These are phyloP conservation scores for Trebouxia gelatinosa DNA, from an alignment of 163 green algal species.

Conservation along the genomic window DNA sequence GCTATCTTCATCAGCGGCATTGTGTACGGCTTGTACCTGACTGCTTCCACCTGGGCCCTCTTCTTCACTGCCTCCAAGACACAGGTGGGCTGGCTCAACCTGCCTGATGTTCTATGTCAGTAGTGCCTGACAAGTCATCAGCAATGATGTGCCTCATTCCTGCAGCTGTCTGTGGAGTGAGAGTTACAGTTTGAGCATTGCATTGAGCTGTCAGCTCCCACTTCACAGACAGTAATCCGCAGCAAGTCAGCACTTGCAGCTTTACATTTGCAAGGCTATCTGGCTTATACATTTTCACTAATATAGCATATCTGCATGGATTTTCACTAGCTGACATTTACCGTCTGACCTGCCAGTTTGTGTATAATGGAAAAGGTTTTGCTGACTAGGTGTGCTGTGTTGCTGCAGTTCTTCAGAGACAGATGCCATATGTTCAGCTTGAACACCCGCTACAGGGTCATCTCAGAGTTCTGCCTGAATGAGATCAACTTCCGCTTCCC, in stretches of 20 bases:
- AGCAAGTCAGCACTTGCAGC: background rate
- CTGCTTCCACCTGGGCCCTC: slow-evolving; percentile 72
- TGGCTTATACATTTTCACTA: background rate
- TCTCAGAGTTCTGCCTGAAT: background rate
- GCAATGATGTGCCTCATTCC: background rate
- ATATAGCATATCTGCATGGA: too few species aligned
- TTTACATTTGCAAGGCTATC: background rate
- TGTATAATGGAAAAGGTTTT: background rate
- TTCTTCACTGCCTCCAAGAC: slow-evolving; percentile 62
- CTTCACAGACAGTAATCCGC: background rate
- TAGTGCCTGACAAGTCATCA: too few species aligned
- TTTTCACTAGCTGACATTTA: too few species aligned
- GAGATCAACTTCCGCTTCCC: background rate
- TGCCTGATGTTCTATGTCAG: too few species aligned
- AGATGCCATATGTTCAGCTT: slow-evolving; percentile 22
- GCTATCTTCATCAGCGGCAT: slow-evolving; percentile 81
- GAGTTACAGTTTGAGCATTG: background rate
- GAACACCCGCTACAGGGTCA: slow-evolving; percentile 3
- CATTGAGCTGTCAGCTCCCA: background rate
- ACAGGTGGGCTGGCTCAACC: too few species aligned
- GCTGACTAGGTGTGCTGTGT: background rate
- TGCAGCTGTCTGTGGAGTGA: background rate
- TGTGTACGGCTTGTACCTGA: slow-evolving; percentile 83
- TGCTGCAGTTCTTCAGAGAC: slow-evolving; percentile 27
- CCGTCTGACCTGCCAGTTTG: too few species aligned